Evolutionary conservation across 1,284 basidiomycete genomes (phyloP).

Genomic region (Amylostereum areolatum): DNA sequence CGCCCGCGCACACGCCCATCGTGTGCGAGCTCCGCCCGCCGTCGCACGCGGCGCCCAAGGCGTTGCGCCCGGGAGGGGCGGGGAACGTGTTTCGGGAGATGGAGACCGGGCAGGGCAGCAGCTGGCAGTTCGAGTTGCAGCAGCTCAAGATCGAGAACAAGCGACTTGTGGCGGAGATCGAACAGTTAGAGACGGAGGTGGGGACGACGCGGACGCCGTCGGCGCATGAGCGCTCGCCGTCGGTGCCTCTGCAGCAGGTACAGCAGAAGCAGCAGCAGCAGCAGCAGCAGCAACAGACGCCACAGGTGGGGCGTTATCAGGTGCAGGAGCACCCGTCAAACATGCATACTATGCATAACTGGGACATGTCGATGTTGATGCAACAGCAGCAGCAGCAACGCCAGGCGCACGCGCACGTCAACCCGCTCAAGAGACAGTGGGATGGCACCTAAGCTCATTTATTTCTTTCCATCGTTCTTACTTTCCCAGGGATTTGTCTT

Average conservation of each 20-base stretch:
- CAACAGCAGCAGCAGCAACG: not conserved
- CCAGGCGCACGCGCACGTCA: no score
- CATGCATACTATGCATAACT: not conserved
- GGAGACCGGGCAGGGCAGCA: conserved; percentile 57
- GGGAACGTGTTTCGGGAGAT: conserved; percentile 72
- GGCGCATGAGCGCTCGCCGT: conserved; percentile 4
- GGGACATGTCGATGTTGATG: not conserved
- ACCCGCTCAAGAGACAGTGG: no score
- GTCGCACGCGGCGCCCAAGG: conserved; percentile 6
- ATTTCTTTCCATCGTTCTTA: no score
- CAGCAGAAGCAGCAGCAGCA: conserved; percentile 2
- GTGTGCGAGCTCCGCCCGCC: conserved; percentile 24
- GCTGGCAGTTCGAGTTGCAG: conserved; percentile 92
- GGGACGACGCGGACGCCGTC: conserved; percentile 8
- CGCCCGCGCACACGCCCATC: conserved; percentile 20
- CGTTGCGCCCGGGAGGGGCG: conserved; percentile 10
- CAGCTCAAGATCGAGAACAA: conserved; percentile 76
- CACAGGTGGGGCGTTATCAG: no score
- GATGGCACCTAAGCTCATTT: no score
- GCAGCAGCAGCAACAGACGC: not conserved
- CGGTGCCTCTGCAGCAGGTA: conserved; percentile 4
- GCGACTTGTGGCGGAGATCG: conserved; percentile 66
- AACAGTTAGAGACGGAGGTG: conserved; percentile 36
- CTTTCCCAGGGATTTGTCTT: no score
- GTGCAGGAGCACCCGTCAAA: not conserved